phyloP scores from a whole-genome alignment of 148 eudicot species.

The Rhododendron henanense region DNA sequence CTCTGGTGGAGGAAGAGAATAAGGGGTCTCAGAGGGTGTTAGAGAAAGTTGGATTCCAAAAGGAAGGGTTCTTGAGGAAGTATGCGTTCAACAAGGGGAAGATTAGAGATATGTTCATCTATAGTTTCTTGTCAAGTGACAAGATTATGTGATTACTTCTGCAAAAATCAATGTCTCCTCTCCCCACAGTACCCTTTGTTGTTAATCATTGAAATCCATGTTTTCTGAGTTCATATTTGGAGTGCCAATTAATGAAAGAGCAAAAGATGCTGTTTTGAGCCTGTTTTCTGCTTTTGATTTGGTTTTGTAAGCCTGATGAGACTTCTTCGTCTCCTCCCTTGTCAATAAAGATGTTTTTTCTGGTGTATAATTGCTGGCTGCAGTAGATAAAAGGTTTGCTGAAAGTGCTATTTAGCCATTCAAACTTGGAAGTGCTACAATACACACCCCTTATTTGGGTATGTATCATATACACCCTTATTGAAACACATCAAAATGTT shows the following conservation, averaged over 20 bases:
- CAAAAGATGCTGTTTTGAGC: neutral
- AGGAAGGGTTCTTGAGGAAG: conserved; percentile 64
- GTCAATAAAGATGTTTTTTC: too few relatives aligned
- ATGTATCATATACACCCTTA: too few relatives aligned
- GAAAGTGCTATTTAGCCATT: too few relatives aligned
- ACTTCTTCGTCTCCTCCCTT: too few relatives aligned
- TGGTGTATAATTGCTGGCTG: too few relatives aligned
- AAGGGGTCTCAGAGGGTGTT: conserved; percentile 57
- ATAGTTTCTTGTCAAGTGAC: conserved; percentile 41
- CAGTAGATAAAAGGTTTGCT: too few relatives aligned
- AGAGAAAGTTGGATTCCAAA: conserved; percentile 54
- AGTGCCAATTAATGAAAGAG: neutral
- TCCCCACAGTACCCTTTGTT: neutral
- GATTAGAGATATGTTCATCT: conserved; percentile 45
- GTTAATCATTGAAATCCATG: neutral
- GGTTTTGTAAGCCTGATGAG: too few relatives aligned
- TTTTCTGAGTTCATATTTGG: neutral
- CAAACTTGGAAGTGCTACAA: too few relatives aligned
- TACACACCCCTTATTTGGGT: too few relatives aligned
- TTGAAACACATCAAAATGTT: too few relatives aligned
- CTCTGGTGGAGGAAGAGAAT: conserved; percentile 48
- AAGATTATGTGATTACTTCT: conserved; percentile 1
- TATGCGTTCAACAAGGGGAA: conserved; percentile 42
- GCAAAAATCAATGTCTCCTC: neutral
- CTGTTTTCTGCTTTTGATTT: neutral